Percentiles rank a stretch among this genome's conserved stretches.
Evolutionary conservation across 176 grass and related monocot genomes (phyloP).

Genomic region (Urochloa ruziziensis): DNA sequence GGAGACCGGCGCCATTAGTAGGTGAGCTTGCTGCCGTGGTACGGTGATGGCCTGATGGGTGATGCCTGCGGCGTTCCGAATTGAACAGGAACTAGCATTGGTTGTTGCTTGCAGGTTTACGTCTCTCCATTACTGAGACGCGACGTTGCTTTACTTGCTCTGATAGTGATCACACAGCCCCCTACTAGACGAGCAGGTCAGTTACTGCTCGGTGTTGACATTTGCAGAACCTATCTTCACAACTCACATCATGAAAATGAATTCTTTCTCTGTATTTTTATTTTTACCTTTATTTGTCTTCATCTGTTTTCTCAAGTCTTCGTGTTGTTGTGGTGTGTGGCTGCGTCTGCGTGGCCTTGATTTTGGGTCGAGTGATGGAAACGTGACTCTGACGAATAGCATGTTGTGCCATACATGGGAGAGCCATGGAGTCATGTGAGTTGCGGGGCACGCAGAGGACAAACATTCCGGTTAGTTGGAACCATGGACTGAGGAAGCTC

Average conservation of each 20-base stretch:
- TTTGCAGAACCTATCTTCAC: background rate
- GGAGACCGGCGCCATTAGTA: background rate
- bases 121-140: background rate
- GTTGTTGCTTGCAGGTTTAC: background rate
- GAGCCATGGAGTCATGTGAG: background rate
- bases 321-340: background rate
- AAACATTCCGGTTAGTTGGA: slow-evolving; percentile 31
- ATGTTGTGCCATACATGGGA: too few species aligned
- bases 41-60: background rate
- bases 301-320: background rate
- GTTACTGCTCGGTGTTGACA: background rate
- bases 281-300: background rate
- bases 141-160: background rate
- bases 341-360: too few species aligned
- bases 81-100: background rate
- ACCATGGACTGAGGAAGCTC: background rate
- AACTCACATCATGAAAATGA: background rate
- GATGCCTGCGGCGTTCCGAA: background rate
- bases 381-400: background rate
- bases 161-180: background rate
- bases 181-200: background rate
- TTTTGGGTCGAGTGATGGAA: background rate
- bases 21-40: background rate
- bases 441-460: slow-evolving; percentile 4
- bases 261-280: background rate